These are phyloP conservation scores for Comarum palustre DNA, from an alignment of 306 rosid genomes.

Conservation along the genomic window DNA sequence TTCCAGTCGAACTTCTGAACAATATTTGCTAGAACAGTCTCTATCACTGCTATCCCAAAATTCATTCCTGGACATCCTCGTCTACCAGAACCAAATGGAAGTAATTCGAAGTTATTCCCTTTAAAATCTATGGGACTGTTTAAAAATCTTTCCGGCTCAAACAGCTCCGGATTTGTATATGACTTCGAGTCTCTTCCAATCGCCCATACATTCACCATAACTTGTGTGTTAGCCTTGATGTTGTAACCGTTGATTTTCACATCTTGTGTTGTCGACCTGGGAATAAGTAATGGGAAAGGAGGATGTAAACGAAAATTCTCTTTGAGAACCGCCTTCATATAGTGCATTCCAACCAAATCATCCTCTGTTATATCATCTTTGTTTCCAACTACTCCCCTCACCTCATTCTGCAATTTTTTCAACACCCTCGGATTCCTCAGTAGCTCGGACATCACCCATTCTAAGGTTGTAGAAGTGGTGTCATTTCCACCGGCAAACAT, in stretches of 20 bases:
- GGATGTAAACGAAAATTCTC: neutral
- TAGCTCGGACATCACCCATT: neutral
- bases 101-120: neutral
- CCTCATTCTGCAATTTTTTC: neutral
- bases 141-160: neutral
- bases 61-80: neutral
- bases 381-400: neutral
- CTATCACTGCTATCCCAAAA: neutral
- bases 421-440: neutral
- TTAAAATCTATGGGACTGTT: neutral
- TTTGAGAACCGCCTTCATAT: neutral
- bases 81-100: neutral
- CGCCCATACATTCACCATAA: neutral
- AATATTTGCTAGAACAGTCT: neutral
- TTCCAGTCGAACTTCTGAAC: neutral
- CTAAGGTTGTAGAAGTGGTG: neutral
- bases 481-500: neutral
- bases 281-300: neutral
- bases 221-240: neutral
- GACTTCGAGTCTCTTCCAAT: neutral
- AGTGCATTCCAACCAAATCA: neutral
- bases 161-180: neutral
- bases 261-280: neutral
- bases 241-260: neutral
- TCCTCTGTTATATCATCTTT: neutral